phyloP scores from a whole-genome alignment of 2,329 filamentous ascomycete genomes.

The Claviceps purpurea region DNA sequence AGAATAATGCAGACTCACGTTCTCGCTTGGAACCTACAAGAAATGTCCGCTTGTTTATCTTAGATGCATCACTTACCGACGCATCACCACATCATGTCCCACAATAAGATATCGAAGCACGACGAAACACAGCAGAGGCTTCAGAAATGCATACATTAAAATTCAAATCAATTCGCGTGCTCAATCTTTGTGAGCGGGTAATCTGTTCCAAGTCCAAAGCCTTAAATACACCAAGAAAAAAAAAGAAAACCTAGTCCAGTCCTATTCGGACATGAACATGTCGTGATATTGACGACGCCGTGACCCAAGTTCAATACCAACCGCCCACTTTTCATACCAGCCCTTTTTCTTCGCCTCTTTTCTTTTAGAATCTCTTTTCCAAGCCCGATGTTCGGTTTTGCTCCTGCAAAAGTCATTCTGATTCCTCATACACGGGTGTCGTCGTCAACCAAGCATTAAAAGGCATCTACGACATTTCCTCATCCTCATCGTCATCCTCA shows the following conservation, averaged over 20 bases:
- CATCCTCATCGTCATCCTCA: constrained; percentile 15
- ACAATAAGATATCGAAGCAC: too few species aligned
- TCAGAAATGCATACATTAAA: background rate
- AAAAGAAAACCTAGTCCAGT: constrained; percentile 6
- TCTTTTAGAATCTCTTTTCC: background rate
- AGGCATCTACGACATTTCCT: constrained; percentile 28
- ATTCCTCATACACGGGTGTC: too few species aligned
- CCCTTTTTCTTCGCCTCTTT: background rate
- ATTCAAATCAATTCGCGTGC: constrained; percentile 1
- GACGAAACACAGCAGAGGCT: too few species aligned
- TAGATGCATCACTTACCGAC: too few species aligned
- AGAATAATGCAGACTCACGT: too few species aligned
- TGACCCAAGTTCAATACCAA: background rate
- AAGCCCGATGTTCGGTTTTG: too few species aligned
- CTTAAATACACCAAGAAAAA: constrained; percentile 5
- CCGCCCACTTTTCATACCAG: background rate
- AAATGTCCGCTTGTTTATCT: too few species aligned
- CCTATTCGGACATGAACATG: background rate
- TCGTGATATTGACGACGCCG: background rate
- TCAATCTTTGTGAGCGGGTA: constrained; percentile 5
- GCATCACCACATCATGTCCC: too few species aligned
- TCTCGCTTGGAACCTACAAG: too few species aligned
- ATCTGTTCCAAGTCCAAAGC: constrained; percentile 1
- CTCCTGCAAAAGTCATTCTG: too few species aligned
- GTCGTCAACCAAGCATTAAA: too few species aligned